Base-by-base conservation (phyloP, 495 filamentous ascomycete species). In the Physcia stellaris region DNA sequence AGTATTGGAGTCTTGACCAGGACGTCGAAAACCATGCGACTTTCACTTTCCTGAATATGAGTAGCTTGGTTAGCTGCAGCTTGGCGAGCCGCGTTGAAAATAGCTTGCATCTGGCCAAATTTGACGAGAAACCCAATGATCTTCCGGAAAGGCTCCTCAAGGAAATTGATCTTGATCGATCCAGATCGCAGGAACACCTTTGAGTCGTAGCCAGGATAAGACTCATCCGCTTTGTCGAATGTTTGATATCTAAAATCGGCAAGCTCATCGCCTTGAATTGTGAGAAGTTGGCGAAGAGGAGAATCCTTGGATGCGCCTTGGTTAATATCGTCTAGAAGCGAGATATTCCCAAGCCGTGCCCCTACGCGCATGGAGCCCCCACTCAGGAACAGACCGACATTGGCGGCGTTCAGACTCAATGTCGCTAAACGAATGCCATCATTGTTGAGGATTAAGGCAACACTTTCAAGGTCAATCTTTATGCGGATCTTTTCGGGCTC, bases 241-340 rank as follows among this genome's bases (percentile, higher is more conserved):
- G 92, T 96, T 60, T 98, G 83, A 50, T 96, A 98, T 20, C 80
- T 80, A 62, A 98, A 98, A 55, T 98, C 87, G n/a, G 87, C 90
- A 20, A 98, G 77, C 47, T 98, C 83, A 33, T 95, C 77, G 10
- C 90, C 90, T 60, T 96, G 79, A 35, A 98, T 96, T 1, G 85
- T 87, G 27, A 98, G 67, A 11, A 98, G 71, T 43, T 90, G 80
- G 17, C 90, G 78, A 13, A 98, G 67, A 46, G 79, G 72, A 6
- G 88, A 94, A 15, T 75, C 68, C 49, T 76, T 77, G 2, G 76
- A 67, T 2, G 86, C 87, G 30, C 90, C 90, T 49, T 90, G 73
- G 51, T 96, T 95, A 48, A 96, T 78, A 56, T 98, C 90, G 50
- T 96, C 92, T 12, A 95, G 68, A 30, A 98, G 59, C 2, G 77